phyloP scores from a whole-genome alignment of 352 stramenopile species.

The Globisporangium solare region DNA sequence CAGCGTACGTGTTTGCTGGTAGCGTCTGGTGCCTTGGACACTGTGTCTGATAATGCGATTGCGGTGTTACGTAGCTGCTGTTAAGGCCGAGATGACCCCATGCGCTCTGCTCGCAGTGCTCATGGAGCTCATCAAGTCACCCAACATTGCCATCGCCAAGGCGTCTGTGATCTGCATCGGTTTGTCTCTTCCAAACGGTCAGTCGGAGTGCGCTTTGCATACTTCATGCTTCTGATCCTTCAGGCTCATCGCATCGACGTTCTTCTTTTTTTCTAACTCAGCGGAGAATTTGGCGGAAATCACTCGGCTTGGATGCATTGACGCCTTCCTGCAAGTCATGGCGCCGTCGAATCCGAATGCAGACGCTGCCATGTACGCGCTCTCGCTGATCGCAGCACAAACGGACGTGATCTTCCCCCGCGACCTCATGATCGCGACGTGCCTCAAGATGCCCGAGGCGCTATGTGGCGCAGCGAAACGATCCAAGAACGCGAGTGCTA shows the following conservation, averaged over 20 bases:
- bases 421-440: slow-evolving; percentile 29
- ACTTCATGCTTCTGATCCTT: neutral
- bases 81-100: slow-evolving; percentile 28
- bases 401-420: slow-evolving; percentile 46
- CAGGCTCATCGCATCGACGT: neutral
- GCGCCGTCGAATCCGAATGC: slow-evolving; percentile 34
- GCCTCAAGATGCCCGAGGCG: slow-evolving; percentile 51
- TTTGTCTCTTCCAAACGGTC: slow-evolving; percentile 50
- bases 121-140: slow-evolving; percentile 35
- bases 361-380: slow-evolving; percentile 43
- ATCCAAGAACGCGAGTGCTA: slow-evolving; percentile 43
- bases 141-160: slow-evolving; percentile 32
- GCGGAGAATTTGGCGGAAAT: slow-evolving; percentile 56
- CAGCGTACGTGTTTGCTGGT: slow-evolving; percentile 26
- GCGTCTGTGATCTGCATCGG: slow-evolving; percentile 52
- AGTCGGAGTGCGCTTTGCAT: too few species aligned
- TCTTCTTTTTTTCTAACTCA: slow-evolving; percentile 10
- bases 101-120: slow-evolving; percentile 38
- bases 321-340: slow-evolving; percentile 49
- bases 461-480: slow-evolving; percentile 59
- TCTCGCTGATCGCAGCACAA: slow-evolving; percentile 58
- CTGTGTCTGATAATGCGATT: neutral
- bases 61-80: slow-evolving; percentile 17
- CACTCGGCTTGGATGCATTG: slow-evolving; percentile 42
- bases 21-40: neutral